Percentiles rank a stretch among this genome's conserved stretches.
Conservation (phyloP, 148 eudicot species). For the Nepenthes mirabilis region DNA sequence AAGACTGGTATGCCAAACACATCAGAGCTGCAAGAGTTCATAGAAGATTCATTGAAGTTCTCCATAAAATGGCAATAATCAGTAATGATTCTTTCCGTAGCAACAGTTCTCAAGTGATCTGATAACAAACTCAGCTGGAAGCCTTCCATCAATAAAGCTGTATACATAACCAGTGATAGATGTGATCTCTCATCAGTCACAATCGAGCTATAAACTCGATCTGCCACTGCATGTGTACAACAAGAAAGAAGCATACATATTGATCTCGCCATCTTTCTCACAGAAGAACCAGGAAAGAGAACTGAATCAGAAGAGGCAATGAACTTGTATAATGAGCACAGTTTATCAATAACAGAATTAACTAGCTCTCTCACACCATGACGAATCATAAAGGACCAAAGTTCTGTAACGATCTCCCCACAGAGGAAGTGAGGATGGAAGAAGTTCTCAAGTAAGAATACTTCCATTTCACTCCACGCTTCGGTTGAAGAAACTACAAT, state of each 20-base stretch:
- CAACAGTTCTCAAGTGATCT: slow-evolving; percentile 29
- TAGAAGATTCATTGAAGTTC: slow-evolving; percentile 25
- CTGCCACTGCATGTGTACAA: slow-evolving; percentile 37
- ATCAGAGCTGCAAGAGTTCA: slow-evolving; percentile 17
- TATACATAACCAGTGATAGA: slow-evolving; percentile 26
- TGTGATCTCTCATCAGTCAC: slow-evolving; percentile 27
- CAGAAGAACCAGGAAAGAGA: slow-evolving; percentile 28
- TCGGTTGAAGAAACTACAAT: slow-evolving; percentile 35
- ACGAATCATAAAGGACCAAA: slow-evolving; percentile 69
- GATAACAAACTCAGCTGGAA: slow-evolving; percentile 61
- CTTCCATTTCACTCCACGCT: slow-evolving; percentile 55
- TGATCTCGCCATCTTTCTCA: slow-evolving; percentile 60
- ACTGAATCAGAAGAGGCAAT: slow-evolving; percentile 41
- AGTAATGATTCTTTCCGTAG: slow-evolving; percentile 35
- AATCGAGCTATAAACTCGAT: slow-evolving; percentile 42
- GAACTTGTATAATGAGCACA: slow-evolving; percentile 44
- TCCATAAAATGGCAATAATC: slow-evolving; percentile 57
- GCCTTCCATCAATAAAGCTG: slow-evolving; percentile 79
- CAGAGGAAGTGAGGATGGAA: slow-evolving; percentile 85
- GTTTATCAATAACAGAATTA: slow-evolving; percentile 43
- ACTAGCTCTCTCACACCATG: slow-evolving; percentile 55
- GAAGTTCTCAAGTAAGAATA: slow-evolving; percentile 58
- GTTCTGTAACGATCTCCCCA: slow-evolving; percentile 66
- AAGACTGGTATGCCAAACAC: slow-evolving; percentile 46
- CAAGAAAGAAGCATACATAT: slow-evolving; percentile 48